phyloP scores from a whole-genome alignment of 2,329 filamentous ascomycete genomes.

The Fusarium foetens region DNA sequence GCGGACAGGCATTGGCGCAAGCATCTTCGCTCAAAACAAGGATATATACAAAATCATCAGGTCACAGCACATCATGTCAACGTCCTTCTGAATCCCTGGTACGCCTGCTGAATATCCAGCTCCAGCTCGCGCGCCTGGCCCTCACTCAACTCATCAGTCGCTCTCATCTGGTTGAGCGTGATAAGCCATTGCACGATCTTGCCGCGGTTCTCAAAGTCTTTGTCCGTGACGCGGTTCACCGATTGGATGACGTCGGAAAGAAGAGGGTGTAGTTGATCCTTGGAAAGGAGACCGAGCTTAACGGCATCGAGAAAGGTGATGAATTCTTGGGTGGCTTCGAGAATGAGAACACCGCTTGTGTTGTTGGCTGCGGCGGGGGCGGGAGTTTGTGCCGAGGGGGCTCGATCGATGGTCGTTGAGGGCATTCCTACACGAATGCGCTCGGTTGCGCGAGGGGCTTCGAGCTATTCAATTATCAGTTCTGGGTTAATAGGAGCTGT shows the following conservation, averaged over 20 bases:
- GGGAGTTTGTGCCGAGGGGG: conserved; percentile 57
- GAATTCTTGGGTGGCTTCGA: conserved; percentile 96
- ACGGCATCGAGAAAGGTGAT: conserved; percentile 97
- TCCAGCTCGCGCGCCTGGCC: conserved; percentile 89
- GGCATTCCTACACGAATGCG: conserved; percentile 92
- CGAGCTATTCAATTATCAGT: conserved; percentile 68
- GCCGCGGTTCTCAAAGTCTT: conserved; percentile 92
- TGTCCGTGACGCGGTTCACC: conserved; percentile 95
- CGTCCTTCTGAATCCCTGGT: conserved; percentile 90
- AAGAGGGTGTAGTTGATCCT: conserved; percentile 95
- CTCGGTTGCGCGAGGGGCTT: conserved; percentile 93
- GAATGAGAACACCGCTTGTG: conserved; percentile 74
- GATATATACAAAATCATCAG: not conserved
- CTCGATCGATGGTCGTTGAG: conserved; percentile 76
- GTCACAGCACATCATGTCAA: conserved; percentile 60
- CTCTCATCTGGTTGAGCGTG: conserved; percentile 96
- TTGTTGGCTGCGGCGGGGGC: conserved; percentile 57
- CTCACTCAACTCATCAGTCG: conserved; percentile 87
- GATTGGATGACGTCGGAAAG: conserved; percentile 96
- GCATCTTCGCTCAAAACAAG: conserved; percentile 22
- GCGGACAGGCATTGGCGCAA: not conserved
- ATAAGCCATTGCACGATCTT: conserved; percentile 99
- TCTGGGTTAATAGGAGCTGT: fast-evolving
- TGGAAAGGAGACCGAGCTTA: conserved; percentile 89
- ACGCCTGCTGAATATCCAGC: conserved; percentile 93